Evolutionary conservation across 768 basidiomycete species (phyloP).

Genomic region (Pleurotus platypus): DNA sequence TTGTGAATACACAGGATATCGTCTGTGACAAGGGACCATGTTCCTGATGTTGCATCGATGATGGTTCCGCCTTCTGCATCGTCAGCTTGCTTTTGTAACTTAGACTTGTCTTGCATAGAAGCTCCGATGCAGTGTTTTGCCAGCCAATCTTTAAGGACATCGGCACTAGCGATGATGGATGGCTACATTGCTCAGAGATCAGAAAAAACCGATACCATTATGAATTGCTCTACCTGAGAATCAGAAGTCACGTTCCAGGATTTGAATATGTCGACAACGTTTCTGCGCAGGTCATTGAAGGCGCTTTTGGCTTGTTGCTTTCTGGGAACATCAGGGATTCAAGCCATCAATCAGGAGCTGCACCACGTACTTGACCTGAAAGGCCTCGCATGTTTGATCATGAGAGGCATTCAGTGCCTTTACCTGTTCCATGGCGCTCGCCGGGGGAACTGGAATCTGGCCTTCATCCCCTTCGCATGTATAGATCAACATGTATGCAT

Average conservation of each 20-base stretch:
- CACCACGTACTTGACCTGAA: conserved; percentile 40
- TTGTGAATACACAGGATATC: conserved; percentile 65
- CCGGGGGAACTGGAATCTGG: conserved; percentile 43
- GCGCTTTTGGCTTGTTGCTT: conserved; percentile 33
- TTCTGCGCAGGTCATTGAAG: conserved; percentile 49
- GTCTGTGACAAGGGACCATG: conserved; percentile 26
- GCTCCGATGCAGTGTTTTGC: conserved; percentile 31
- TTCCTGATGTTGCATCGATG: not conserved
- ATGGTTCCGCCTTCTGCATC: not conserved
- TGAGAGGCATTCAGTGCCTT: conserved; percentile 52
- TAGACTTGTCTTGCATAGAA: conserved; percentile 8
- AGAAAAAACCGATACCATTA: not conserved
- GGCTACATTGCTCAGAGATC: conserved; percentile 29
- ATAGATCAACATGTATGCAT: conserved; percentile 97
- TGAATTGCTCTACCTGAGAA: conserved; percentile 38
- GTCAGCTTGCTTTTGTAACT: not conserved
- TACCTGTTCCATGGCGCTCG: conserved; percentile 52
- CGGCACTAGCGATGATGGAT: conserved; percentile 55
- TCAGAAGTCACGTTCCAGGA: conserved; percentile 52
- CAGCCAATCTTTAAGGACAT: not conserved
- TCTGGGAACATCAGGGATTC: conserved; percentile 24
- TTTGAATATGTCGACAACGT: conserved; percentile 57
- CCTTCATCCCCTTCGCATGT: conserved; percentile 36
- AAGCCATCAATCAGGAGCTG: too few species aligned
- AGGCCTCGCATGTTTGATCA: conserved; percentile 47